Base-by-base conservation (phyloP, 2,329 filamentous ascomycete genomes). In the Aspergillus candidus region DNA sequence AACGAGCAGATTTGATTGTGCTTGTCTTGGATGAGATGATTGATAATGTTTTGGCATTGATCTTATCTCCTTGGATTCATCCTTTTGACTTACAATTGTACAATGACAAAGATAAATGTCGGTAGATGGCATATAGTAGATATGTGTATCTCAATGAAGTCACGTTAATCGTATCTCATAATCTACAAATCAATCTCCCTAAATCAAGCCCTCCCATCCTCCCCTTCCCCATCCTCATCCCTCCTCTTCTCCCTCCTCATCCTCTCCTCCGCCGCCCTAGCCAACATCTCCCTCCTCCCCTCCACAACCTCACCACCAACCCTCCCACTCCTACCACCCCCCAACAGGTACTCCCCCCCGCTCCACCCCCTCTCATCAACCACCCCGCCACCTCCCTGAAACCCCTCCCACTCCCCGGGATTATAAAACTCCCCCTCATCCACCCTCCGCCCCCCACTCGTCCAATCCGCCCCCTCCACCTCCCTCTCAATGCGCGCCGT, bases 401-500 rank as follows among this genome's bases (percentile, higher is more conserved):
- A 61, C 12, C 71, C 73, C 27, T 75, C 72, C 49, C 75, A 72
- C 53, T 79, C 75, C 34, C 76, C 78, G 0, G 68, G 76, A 66
- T 70, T 80, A 74, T 72, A 80, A 64, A 73, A 84, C 70, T 72
- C 80, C 49, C 77, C 66, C 11, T 68, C 69, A 2, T 71, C 81
- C 3, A 90, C 67, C 2, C 72, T 79, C 41, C 76, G 71, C 0
- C 90, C 90, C 0, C 82, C 81, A 17, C 76, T 75, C 58, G 75
- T 83, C 83, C 86, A 94, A 70, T 96, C 89, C 12, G 79, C 85
- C 38, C 71, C 72, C 45, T 85, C 83, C 3, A 96, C 91, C 72
- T 96, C 91, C 40, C 77, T 76, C 72, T 97, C 90, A 58, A 96
- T 94, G 71, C 84, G 77, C 55, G 82, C 83, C 54, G 87, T 95